Conservation (phyloP, 768 basidiomycete species). For the Pisolithus tinctorius region DNA sequence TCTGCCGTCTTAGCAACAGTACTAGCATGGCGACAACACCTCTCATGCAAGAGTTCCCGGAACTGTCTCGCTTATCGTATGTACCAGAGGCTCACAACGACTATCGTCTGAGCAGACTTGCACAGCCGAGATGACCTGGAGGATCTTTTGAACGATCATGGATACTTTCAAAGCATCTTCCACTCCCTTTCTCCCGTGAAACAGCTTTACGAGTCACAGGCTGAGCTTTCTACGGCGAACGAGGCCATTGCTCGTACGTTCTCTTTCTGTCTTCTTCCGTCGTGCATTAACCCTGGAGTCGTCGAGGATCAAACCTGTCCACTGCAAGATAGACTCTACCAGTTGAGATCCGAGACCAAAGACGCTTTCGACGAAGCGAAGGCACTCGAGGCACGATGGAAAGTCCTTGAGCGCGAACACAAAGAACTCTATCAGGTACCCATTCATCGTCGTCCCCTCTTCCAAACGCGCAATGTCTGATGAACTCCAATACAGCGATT, state of each 20-base stretch:
- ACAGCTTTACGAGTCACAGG: slow-evolving; percentile 65
- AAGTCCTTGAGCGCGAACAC: slow-evolving; percentile 84
- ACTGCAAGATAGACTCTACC: slow-evolving; percentile 69
- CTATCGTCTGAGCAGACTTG: slow-evolving; percentile 6
- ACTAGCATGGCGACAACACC: slow-evolving; percentile 28
- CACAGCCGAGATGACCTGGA: slow-evolving; percentile 86
- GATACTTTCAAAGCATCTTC: slow-evolving; percentile 84
- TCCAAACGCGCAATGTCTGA: neutral
- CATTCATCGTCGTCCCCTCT: slow-evolving; percentile 5
- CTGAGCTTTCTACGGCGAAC: slow-evolving; percentile 77
- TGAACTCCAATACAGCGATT: slow-evolving; percentile 52
- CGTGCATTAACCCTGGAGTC: slow-evolving; percentile 6
- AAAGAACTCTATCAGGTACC: slow-evolving; percentile 79
- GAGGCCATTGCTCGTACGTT: slow-evolving; percentile 78
- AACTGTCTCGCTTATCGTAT: slow-evolving; percentile 67
- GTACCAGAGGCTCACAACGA: slow-evolving; percentile 14
- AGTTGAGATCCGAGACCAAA: slow-evolving; percentile 74
- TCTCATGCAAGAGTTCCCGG: slow-evolving; percentile 61
- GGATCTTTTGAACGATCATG: slow-evolving; percentile 73
- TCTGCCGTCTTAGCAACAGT: neutral
- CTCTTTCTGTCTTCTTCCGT: neutral
- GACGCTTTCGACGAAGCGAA: slow-evolving; percentile 87
- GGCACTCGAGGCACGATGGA: slow-evolving; percentile 74
- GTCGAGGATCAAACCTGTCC: slow-evolving; percentile 67
- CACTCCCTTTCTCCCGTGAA: slow-evolving; percentile 73